A percentile compares a stretch with the other conserved stretches of the same genome.
Conservation (phyloP, 108 stramenopile species). For the Cyclotella choctawhatcheeana region DNA sequence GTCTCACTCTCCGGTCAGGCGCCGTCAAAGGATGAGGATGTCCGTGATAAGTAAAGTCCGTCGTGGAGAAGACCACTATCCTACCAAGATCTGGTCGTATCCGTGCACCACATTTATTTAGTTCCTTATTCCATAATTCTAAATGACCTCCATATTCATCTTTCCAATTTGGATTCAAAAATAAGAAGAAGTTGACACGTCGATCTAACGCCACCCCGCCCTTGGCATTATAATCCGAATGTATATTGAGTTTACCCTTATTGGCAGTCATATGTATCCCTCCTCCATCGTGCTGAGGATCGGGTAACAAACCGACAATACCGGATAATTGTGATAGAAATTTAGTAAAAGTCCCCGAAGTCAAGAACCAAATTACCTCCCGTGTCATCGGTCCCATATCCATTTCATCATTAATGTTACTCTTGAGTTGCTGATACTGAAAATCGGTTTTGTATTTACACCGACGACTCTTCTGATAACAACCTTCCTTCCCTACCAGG, state of each 20-base stretch:
- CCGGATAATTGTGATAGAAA: constrained; percentile 35
- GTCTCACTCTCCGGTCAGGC: constrained; percentile 24
- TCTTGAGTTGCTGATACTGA: not conserved
- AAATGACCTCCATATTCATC: constrained; percentile 53
- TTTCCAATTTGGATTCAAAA: constrained; percentile 47
- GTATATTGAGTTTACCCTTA: constrained; percentile 45
- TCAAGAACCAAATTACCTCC: not conserved
- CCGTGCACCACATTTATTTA: constrained; percentile 19
- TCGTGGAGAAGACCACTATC: constrained; percentile 50
- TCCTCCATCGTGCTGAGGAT: constrained; percentile 33
- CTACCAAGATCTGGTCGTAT: constrained; percentile 47
- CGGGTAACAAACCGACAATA: constrained; percentile 31
- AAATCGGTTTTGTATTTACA: not conserved
- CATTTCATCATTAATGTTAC: not conserved
- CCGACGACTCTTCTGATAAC: not conserved
- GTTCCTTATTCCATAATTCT: constrained; percentile 45
- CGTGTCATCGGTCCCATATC: not conserved
- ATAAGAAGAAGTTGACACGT: constrained; percentile 49
- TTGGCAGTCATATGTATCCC: constrained; percentile 41
- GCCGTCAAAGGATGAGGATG: constrained; percentile 44
- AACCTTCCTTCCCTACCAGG: not conserved
- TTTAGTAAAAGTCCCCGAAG: not conserved
- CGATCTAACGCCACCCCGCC: constrained; percentile 25
- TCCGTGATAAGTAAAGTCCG: constrained; percentile 55
- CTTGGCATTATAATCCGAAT: constrained; percentile 49